Evolutionary conservation across 768 basidiomycete species (phyloP), one percentile per base, ranked within the genome.

Genomic region (Lyophyllum decastes): DNA sequence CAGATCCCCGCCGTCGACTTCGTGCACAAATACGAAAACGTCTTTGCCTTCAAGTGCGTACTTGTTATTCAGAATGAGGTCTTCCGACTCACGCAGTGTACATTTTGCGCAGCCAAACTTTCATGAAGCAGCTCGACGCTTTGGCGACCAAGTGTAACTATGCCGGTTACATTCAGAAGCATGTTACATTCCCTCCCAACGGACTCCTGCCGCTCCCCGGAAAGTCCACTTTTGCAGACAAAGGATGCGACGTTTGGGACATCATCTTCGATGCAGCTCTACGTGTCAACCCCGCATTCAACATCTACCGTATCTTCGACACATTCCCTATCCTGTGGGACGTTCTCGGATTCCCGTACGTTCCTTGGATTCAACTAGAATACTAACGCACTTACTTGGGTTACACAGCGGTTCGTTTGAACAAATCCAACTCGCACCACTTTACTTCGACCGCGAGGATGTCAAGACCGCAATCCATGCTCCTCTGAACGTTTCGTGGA

Each of bases 281-380:
- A 21, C 52, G 71, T 2, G 71, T 88, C 61, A 91, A 92, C 63
- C 90, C 90, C 0, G 89, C 86, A 0, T 92, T 92, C 74, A 79
- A 92, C 61, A 78, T 90, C 7, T 92, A 92, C 66, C 82, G 87
- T 21, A 88, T 92, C 54, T 88, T 89, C 70, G 89, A 90, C 64
- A 88, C 83, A 61, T 89, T 75, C 70, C 90, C 89, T 0, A 77
- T 88, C 41, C 73, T 87, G 12, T 91, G 88, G 89, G 89, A 91
- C 59, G 88, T 90, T 5, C 85, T 91, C 27, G 89, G 89, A n/a
- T 90, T 88, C 79, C 89, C 89, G 84, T 88, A 63, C 33, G 83
- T 68, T 5, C 30, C 17, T 2, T n/a, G 4, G 4, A 19, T 41
- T 19, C n/a, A 4, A 16, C 40, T 5, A n/a, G 4, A 41, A 10